phyloP scores from a whole-genome alignment of 371 early-diverging fungal genomes.

The Mucor piriformis region DNA sequence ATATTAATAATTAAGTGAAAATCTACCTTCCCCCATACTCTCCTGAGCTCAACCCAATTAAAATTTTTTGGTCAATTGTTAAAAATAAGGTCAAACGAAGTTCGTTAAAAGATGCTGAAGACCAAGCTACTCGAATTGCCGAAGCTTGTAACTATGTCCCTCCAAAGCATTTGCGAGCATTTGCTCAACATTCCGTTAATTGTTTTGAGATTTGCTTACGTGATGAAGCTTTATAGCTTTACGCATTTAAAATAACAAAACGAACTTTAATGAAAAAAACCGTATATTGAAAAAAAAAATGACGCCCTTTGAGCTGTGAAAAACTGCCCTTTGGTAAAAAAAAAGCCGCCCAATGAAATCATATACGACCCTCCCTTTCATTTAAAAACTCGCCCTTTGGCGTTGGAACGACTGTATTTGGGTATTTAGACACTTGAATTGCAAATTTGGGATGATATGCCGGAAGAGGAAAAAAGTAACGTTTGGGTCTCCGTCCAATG shows the following conservation, averaged over 20 bases:
- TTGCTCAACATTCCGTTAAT: constrained; percentile 20
- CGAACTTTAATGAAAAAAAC: not conserved
- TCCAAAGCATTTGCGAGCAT: constrained; percentile 18
- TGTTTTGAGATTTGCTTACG: constrained; percentile 16
- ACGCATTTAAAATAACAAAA: not conserved
- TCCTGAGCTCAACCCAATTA: constrained; percentile 20
- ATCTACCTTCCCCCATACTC: constrained; percentile 19
- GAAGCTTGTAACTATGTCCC: constrained; percentile 20
- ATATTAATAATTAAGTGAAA: too few species aligned
- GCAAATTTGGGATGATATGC: too few species aligned
- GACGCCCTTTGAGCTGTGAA: not conserved
- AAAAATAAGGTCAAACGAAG: constrained; percentile 9
- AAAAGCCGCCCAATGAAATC: not conserved
- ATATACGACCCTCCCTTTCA: not conserved
- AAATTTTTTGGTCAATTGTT: constrained; percentile 17
- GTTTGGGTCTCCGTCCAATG: too few species aligned
- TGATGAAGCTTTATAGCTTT: not conserved
- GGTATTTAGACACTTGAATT: too few species aligned
- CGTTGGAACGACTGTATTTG: too few species aligned
- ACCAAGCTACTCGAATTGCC: not conserved
- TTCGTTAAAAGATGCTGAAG: not conserved
- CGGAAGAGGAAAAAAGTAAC: too few species aligned
- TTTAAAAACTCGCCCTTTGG: too few species aligned
- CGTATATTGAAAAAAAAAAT: not conserved
- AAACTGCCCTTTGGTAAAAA: not conserved